These are phyloP conservation scores for Saprolegnia parasitica DNA, from an alignment of 352 stramenopile genomes.

Conservation along the genomic window DNA sequence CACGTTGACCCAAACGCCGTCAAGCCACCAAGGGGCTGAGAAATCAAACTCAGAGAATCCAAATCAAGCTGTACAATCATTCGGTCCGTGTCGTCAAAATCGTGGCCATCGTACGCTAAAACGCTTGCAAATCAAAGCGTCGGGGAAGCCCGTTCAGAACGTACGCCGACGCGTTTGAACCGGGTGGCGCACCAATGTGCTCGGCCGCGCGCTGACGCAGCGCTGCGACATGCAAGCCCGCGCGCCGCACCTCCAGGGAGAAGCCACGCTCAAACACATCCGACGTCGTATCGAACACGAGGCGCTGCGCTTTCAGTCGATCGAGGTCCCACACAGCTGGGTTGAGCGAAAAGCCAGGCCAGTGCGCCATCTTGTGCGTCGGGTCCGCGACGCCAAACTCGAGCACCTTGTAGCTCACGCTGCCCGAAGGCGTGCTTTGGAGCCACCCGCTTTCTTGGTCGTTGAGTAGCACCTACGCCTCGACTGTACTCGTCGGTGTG, in stretches of 20 bases:
- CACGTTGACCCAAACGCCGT: too few relatives aligned
- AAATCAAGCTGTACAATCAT: too few relatives aligned
- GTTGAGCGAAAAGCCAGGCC: constrained; percentile 65
- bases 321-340: constrained; percentile 46
- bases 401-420: constrained; percentile 42
- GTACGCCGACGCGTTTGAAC: constrained; percentile 41
- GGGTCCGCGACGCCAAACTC: constrained; percentile 46
- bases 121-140: constrained; percentile 32
- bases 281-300: constrained; percentile 32
- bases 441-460: not conserved
- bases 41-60: too few relatives aligned
- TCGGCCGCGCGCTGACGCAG: constrained; percentile 23
- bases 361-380: constrained; percentile 42
- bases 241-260: constrained; percentile 34
- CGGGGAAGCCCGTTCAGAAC: constrained; percentile 42
- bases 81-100: too few relatives aligned
- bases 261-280: constrained; percentile 42
- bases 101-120: too few relatives aligned
- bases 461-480: constrained; percentile 1
- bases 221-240: constrained; percentile 35
- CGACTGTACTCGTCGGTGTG: too few relatives aligned
- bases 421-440: not conserved
- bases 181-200: constrained; percentile 36
- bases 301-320: not conserved
- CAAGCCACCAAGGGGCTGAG: too few relatives aligned